These are phyloP conservation scores for Fulvia fulva DNA, from an alignment of 2,329 filamentous ascomycete species.

Conservation along the genomic window DNA sequence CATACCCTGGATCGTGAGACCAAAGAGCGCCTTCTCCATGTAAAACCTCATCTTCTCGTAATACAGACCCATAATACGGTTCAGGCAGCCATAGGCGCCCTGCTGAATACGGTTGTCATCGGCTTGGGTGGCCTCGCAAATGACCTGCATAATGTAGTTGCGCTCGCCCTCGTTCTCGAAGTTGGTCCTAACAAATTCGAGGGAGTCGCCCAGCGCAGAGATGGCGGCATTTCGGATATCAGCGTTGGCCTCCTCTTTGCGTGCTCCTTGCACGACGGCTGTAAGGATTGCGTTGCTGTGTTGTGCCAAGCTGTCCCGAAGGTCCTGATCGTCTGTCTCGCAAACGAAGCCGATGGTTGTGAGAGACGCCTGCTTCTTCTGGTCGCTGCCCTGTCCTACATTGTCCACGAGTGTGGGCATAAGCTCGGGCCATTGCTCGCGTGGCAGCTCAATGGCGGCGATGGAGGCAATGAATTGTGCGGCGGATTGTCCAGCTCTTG, in stretches of 20 bases:
- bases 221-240: conserved; percentile 93
- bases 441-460: conserved; percentile 88
- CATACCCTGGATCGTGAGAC: conserved; percentile 96
- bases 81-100: conserved; percentile 92
- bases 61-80: conserved; percentile 97
- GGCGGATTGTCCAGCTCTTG: conserved; percentile 79
- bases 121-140: conserved; percentile 97
- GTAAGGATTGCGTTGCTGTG: conserved; percentile 98
- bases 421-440: conserved; percentile 88
- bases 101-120: conserved; percentile 88
- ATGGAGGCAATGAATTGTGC: conserved; percentile 95
- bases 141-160: conserved; percentile 99
- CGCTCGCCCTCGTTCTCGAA: conserved; percentile 99
- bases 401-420: conserved; percentile 87
- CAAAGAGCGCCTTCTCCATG: conserved; percentile 99
- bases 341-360: conserved; percentile 98
- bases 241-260: conserved; percentile 88
- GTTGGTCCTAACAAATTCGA: conserved; percentile 96
- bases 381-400: conserved; percentile 78
- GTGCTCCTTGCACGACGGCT: conserved; percentile 92
- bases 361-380: conserved; percentile 90
- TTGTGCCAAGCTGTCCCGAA: conserved; percentile 72
- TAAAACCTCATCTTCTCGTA: conserved; percentile 99
- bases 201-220: conserved; percentile 87
- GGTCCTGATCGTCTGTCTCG: conserved; percentile 85